Evolutionary conservation across 768 basidiomycete species (phyloP), one percentile per base, ranked within the genome.

Genomic region (Boletus rubescentipes): DNA sequence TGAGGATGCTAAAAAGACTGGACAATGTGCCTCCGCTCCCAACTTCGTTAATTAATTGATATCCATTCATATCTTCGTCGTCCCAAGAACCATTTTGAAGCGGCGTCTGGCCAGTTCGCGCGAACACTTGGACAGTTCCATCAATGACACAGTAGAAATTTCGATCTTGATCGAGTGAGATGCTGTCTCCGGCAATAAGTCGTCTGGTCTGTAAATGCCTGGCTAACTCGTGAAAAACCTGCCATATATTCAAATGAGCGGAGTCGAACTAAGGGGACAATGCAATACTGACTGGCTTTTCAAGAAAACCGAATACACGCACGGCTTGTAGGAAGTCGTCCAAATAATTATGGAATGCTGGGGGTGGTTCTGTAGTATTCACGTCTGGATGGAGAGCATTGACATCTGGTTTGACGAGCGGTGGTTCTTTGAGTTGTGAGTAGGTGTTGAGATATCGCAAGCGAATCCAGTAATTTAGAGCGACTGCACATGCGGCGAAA

Each of bases 121-220:
- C 91, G 67, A 82, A 97, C 11, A 98, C 93, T 65, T 99, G 93
- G 14, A 96, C 96, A 56, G 82, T 89, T n/a, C 97, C 97, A 68
- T 99, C 97, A 31, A 98, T 88, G 32, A 99, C 96, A 67, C 93
- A 98, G 71, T 98, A 98, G 72, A 99, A 99, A 58, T 87, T 93
- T 64, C 92, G 92, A 73, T 98, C 91, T 65, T 90, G 82, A 61
- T 94, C 89, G 4, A 98, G 80, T 29, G 91, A 88, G 54, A 98
- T 80, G 46, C 90, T 96, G 62, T 99, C 97, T 5, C 97, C 96
- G 5, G 97, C 97, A 47, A 97, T 90, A 20, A 99, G 76, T n/a
- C 95, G 78, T 57, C 93, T 82, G 2, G 97, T 99, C 70, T 98
- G 96, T 15, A 99, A 75, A 73, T 99, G 94, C 49, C 97, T 81